These are phyloP conservation scores for Ogataea ganodermae DNA, from an alignment of 805 yeast species.

Conservation along the genomic window DNA sequence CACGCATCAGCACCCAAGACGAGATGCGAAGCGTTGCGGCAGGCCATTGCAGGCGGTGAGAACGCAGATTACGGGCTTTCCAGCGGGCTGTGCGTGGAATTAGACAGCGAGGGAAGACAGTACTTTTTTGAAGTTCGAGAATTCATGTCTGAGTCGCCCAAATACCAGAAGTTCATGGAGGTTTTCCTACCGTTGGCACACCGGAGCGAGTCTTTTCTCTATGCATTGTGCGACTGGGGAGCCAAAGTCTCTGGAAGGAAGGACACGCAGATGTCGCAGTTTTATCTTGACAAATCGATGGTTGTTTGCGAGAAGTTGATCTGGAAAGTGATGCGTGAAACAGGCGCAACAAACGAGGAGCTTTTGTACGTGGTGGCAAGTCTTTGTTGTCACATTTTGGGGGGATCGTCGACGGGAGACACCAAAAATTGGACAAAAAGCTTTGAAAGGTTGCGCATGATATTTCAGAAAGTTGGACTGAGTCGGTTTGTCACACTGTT, in stretches of 20 bases:
- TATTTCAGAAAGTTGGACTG: conserved; percentile 20
- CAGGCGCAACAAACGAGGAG: background rate
- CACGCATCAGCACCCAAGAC: too few relatives aligned
- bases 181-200: conserved; percentile 18
- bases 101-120: conserved; percentile 12
- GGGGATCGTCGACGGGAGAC: conserved; percentile 24
- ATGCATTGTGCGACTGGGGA: conserved; percentile 23
- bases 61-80: background rate
- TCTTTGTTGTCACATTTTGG: conserved; percentile 21
- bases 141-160: conserved; percentile 10
- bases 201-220: conserved; percentile 11
- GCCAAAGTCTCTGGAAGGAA: conserved; percentile 8
- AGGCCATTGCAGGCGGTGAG: too few relatives aligned
- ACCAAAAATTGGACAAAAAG: conserved; percentile 22
- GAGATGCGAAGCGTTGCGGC: too few relatives aligned
- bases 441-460: conserved; percentile 19
- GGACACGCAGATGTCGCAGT: conserved; percentile 5
- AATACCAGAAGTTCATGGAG: conserved; percentile 12
- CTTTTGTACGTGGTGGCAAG: conserved; percentile 15
- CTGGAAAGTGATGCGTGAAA: background rate
- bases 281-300: conserved; percentile 14
- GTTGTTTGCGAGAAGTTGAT: conserved; percentile 14
- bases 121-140: conserved; percentile 11
- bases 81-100: background rate
- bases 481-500: conserved; percentile 11